Evolutionary conservation across 164 flowering plant species (phyloP), one percentile per base, ranked within the genome.

Genomic region (Santalum album): DNA sequence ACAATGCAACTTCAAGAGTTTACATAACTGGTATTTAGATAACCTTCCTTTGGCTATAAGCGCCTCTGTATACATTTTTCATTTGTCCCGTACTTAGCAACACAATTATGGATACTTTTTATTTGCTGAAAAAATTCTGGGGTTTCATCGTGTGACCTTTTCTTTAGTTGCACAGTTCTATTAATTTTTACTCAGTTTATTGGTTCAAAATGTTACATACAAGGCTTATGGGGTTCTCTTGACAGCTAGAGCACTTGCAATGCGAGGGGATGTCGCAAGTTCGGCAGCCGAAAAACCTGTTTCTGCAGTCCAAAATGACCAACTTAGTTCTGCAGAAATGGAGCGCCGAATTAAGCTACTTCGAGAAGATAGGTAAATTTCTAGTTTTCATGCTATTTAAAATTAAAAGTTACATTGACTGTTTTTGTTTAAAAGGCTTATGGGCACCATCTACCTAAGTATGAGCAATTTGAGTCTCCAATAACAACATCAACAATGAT

Each of bases 271-370:
- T 7, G 51, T 70, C 49, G 49, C 76, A 27, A 73, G 62, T 57
- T 64, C 66, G 57, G 61, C 48, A 39, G 49, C 82, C 27, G 75
- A 69, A 62, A 72, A 40, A 48, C 22, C 72, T 55, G 25, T 66
- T 35, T 65, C 43, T 52, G 29, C 68, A 27, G 35, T 56, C 27
- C 60, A 69, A 59, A 72, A 65, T 68, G 90, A 79, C 52, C 88
- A 81, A 64, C 88, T 88, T 23, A 81, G 84, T 56, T 32, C 70
- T 16, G 68, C 70, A 53, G 94, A 84, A 64, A 71, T 85, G 78
- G 75, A 69, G 55, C 83, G 64, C 11, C 75, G 95, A 6, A 78
- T 84, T 40, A 84, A 78, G 68, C 68, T 88, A 32, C 63, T 92
- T 59, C 79, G 57, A 62, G 89, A 83, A 29, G 70, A 83, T 59